Evolutionary conservation across 108 stramenopile species (phyloP).

Genomic region (Nitzschia palea): DNA sequence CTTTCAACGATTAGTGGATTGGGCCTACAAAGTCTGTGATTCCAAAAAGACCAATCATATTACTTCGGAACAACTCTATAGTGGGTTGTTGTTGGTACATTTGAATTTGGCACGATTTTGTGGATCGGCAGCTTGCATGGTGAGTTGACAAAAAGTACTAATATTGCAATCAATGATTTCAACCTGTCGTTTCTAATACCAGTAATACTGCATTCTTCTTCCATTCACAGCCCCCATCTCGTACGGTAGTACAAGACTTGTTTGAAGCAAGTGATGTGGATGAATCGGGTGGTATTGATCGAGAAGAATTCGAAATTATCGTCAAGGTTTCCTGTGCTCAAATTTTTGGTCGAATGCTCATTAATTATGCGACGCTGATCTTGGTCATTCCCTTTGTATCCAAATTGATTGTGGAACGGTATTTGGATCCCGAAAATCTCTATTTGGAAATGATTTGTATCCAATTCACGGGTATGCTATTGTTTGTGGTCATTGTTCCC

Average conservation of each 20-base stretch:
- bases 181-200: neutral
- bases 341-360: constrained; percentile 22
- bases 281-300: constrained; percentile 35
- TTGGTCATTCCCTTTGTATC: constrained; percentile 35
- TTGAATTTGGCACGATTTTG: constrained; percentile 52
- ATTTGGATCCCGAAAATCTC: neutral
- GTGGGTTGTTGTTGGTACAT: constrained; percentile 48
- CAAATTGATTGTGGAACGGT: constrained; percentile 7
- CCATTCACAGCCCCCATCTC: constrained; percentile 30
- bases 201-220: too few relatives aligned
- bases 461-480: neutral
- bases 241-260: constrained; percentile 29
- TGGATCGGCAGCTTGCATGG: constrained; percentile 53
- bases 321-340: constrained; percentile 32
- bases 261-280: constrained; percentile 43
- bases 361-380: constrained; percentile 32
- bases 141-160: neutral
- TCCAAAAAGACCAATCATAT: neutral
- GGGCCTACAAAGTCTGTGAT: constrained; percentile 13
- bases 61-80: constrained; percentile 36
- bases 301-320: constrained; percentile 40
- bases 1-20: neutral
- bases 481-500: constrained; percentile 33
- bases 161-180: neutral
- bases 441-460: constrained; percentile 1